A percentile compares a stretch with the other conserved stretches of the same genome.
Conservation (phyloP, 352 stramenopile species). For the Phytopythium oedochilum region DNA sequence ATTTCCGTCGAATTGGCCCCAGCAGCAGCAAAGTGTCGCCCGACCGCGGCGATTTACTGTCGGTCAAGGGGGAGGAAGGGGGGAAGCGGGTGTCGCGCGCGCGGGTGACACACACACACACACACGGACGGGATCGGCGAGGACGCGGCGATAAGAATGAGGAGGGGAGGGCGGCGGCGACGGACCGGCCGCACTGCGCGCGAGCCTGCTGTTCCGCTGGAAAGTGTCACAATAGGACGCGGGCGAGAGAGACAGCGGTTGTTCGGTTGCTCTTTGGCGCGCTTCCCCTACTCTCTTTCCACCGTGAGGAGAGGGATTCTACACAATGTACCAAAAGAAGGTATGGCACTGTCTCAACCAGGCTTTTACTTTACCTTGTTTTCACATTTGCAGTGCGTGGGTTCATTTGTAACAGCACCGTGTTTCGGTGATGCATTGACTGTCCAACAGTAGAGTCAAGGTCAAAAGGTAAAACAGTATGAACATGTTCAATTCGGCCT, state of each 20-base stretch:
- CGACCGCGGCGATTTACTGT: too few relatives aligned
- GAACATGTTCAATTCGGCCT: neutral
- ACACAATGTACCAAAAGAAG: too few relatives aligned
- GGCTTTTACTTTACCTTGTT: too few relatives aligned
- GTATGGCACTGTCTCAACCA: too few relatives aligned
- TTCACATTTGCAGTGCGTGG: too few relatives aligned
- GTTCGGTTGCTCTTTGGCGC: neutral
- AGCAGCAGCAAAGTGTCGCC: neutral
- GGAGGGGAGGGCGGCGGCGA: neutral
- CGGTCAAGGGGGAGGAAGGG: too few relatives aligned
- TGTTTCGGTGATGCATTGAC: neutral
- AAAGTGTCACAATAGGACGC: neutral
- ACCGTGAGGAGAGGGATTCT: neutral
- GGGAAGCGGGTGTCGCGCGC: too few relatives aligned
- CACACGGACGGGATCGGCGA: neutral
- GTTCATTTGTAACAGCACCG: too few relatives aligned
- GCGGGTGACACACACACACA: too few relatives aligned
- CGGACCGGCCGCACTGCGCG: neutral
- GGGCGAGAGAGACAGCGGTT: neutral
- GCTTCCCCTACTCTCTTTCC: neutral
- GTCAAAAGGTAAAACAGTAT: neutral
- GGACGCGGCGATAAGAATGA: constrained; percentile 1
- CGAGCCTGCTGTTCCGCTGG: neutral
- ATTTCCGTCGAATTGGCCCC: neutral
- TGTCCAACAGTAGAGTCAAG: neutral